A percentile compares a stretch with the other conserved stretches of the same genome.
These are phyloP conservation scores for Leptodermis oblonga DNA, from an alignment of 257 asterid genomes.

Conservation along the genomic window DNA sequence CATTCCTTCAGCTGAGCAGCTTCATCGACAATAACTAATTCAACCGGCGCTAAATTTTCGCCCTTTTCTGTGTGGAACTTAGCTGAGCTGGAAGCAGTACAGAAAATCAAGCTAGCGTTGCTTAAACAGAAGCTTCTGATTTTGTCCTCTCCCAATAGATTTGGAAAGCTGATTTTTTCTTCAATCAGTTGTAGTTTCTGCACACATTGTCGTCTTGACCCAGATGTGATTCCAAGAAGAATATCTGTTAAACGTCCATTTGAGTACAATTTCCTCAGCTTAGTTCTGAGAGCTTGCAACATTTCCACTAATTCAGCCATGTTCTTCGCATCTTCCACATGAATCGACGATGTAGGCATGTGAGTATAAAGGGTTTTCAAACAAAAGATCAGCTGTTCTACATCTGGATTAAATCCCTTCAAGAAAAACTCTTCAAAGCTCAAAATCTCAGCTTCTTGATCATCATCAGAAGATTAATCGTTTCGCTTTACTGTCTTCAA, in stretches of 20 bases:
- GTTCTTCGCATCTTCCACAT: neutral
- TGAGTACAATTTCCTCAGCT: neutral
- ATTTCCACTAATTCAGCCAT: neutral
- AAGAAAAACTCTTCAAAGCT: no score
- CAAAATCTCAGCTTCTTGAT: no score
- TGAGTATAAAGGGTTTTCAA: no score
- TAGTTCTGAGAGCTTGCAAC: neutral
- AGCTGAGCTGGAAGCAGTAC: conserved; percentile 64
- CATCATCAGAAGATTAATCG: conserved; percentile 6
- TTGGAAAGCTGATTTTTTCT: conserved; percentile 14
- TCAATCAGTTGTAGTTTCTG: conserved; percentile 25
- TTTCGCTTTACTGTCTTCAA: conserved; percentile 16
- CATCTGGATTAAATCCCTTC: no score
- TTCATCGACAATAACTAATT: conserved; percentile 64
- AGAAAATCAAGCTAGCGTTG: conserved; percentile 46
- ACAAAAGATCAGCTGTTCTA: no score
- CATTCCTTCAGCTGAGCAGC: conserved; percentile 90
- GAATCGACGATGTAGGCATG: neutral
- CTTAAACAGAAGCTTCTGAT: conserved; percentile 34
- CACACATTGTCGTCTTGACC: conserved; percentile 23
- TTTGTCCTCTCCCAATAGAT: neutral
- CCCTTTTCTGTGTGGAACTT: conserved; percentile 29
- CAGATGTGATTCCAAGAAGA: neutral
- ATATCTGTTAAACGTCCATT: neutral
- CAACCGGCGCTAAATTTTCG: conserved; percentile 23